Percentiles rank a stretch among this genome's conserved stretches.
Evolutionary conservation across 2,329 filamentous ascomycete genomes (phyloP).

Genomic region (Colletotrichum scovillei): DNA sequence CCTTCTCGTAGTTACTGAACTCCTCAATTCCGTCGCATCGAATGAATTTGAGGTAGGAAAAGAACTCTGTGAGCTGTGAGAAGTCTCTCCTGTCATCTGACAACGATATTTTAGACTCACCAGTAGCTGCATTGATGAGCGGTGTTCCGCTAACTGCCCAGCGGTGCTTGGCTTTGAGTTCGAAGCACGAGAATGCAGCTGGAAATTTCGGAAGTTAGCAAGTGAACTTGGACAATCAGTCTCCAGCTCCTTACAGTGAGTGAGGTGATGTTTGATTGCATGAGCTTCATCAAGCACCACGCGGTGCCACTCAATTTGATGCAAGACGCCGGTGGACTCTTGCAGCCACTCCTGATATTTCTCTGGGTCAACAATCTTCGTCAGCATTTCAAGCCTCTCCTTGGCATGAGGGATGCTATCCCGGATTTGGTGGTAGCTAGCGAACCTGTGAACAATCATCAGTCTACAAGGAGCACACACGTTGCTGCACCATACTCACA

Average conservation of each 20-base stretch:
- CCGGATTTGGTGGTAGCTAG: slow-evolving; percentile 43
- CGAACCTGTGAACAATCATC: slow-evolving; percentile 38
- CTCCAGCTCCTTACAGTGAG: neutral
- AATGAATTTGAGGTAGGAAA: slow-evolving; percentile 48
- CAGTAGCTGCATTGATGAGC: slow-evolving; percentile 44
- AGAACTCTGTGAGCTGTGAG: slow-evolving; percentile 43
- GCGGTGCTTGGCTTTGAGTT: slow-evolving; percentile 43
- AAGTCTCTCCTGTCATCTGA: neutral
- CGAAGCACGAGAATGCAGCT: slow-evolving; percentile 39
- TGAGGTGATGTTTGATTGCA: neutral
- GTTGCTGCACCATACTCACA: slow-evolving; percentile 2
- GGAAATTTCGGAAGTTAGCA: neutral
- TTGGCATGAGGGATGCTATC: slow-evolving; percentile 31
- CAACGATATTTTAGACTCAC: slow-evolving; percentile 36
- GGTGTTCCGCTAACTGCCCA: slow-evolving; percentile 53
- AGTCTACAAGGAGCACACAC: neutral
- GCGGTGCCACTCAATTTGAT: neutral
- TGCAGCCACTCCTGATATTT: neutral
- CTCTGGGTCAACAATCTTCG: neutral
- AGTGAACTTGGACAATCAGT: slow-evolving; percentile 26
- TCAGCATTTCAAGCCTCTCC: neutral
- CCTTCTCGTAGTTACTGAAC: slow-evolving; percentile 15
- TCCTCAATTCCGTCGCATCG: slow-evolving; percentile 27
- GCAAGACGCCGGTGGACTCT: neutral
- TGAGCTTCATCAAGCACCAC: slow-evolving; percentile 20